These are phyloP conservation scores for Elaeagnus macrophylla DNA, from an alignment of 306 rosid genomes.

Conservation along the genomic window DNA sequence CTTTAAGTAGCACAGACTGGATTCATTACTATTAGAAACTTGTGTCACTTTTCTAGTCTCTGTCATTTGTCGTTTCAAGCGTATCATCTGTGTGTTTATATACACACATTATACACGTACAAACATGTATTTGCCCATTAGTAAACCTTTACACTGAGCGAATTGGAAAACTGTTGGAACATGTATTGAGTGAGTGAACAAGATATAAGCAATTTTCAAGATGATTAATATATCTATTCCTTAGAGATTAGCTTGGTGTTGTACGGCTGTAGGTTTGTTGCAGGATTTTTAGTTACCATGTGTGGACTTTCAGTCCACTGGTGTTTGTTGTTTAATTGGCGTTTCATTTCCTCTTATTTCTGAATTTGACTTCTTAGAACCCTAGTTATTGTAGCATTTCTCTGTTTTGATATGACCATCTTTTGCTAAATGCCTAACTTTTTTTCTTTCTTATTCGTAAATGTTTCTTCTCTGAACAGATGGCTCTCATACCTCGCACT, in stretches of 20 bases:
- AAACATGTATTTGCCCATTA: too few relatives aligned
- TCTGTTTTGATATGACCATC: neutral
- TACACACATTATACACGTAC: too few relatives aligned
- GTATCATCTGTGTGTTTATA: too few relatives aligned
- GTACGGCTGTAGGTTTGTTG: too few relatives aligned
- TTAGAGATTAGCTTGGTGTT: too few relatives aligned
- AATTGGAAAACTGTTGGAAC: slow-evolving; percentile 7
- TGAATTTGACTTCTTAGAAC: neutral
- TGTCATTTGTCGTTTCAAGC: too few relatives aligned
- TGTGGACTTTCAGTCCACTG: neutral
- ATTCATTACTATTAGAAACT: too few relatives aligned
- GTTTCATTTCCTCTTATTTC: neutral
- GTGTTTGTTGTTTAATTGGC: neutral
- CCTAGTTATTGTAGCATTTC: neutral
- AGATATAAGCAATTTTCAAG: neutral
- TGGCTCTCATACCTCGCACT: slow-evolving; percentile 90
- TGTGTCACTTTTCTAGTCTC: too few relatives aligned
- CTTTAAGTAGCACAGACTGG: too few relatives aligned
- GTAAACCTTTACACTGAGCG: too few relatives aligned
- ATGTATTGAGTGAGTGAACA: neutral
- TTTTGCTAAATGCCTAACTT: neutral
- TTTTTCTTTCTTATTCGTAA: neutral
- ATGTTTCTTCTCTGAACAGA: slow-evolving; percentile 29
- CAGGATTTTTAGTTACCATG: neutral
- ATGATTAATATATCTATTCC: too few relatives aligned